Conservation (phyloP, 2,329 filamentous ascomycete species). For the Trichoderma harzianum region DNA sequence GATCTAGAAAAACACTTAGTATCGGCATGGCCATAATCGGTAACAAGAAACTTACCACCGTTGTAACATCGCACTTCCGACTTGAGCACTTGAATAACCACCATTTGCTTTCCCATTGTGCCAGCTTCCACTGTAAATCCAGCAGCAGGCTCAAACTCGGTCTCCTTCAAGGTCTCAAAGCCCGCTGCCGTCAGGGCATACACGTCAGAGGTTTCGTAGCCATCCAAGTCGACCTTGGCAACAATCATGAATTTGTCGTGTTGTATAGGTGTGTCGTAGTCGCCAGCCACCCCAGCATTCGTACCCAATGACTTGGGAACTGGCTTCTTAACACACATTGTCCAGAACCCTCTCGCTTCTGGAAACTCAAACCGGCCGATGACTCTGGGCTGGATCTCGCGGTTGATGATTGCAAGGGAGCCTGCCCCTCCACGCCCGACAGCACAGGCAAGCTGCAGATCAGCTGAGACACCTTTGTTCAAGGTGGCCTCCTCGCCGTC, state of each 20-base stretch:
- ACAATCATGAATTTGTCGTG: conserved; percentile 82
- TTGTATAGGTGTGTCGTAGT: conserved; percentile 57
- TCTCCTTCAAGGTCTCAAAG: conserved; percentile 72
- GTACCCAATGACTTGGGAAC: conserved; percentile 57
- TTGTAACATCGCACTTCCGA: conserved; percentile 90
- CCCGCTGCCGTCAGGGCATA: conserved; percentile 71
- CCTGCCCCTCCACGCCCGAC: conserved; percentile 64
- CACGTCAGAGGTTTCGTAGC: conserved; percentile 73
- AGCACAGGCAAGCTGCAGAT: conserved; percentile 57
- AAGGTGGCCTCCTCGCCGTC: conserved; percentile 44
- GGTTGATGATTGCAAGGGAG: conserved; percentile 71
- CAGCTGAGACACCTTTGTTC: conserved; percentile 47
- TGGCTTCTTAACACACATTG: conserved; percentile 66
- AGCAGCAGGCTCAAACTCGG: conserved; percentile 88
- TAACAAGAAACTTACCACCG: conserved; percentile 58
- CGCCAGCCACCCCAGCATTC: conserved; percentile 48
- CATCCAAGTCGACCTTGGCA: conserved; percentile 65
- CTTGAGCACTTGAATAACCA: conserved; percentile 82
- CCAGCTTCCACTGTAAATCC: conserved; percentile 84
- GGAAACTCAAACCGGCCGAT: conserved; percentile 69
- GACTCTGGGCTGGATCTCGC: conserved; percentile 70
- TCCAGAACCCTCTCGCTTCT: conserved; percentile 76
- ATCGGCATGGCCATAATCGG: background rate
- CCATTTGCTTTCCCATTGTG: conserved; percentile 72
- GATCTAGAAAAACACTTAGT: conserved; percentile 49